Base-by-base conservation (phyloP, 441 rosid genomes). In the Eutrema salsugineum region DNA sequence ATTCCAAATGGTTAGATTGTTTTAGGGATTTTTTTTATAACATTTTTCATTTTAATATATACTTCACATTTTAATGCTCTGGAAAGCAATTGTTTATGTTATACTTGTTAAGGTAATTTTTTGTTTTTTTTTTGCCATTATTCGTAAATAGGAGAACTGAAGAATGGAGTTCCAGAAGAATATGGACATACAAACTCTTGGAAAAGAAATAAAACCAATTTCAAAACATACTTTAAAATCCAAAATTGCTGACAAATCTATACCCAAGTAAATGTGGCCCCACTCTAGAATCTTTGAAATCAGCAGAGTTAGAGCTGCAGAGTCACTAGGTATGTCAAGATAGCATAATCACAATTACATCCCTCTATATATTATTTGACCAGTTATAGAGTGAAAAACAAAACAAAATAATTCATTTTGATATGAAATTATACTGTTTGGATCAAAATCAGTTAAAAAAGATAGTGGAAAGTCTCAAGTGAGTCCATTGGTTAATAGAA, bases 171-270 rank as follows among this genome's bases (percentile, higher is more conserved):
- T 72, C 36, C 58, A 64, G 48, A 43, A 73, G 20, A 40, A 57
- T 30, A 39, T 47, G 77, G 43, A 66, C 53, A 54, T n/a, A 30
- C 9, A 22, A 35, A 53, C 20, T 43, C 47, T 72, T 63, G 64
- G 58, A 17, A 55, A 63, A 71, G 70, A 63, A 54, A 33, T 4
- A 63, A 24, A 63, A 35, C 33, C 2, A 35, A 63, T 63, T 56
- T 55, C 9, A 12, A 9, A 36, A 36, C 1, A 72, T 42, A 57
- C 49, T 55, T 58, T 2, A 16, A 58, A 66, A 66, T 57, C 77
- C 53, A 73, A 66, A 73, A 30, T 30, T 16, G 40, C 73, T 74
- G 78, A 74, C 63, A 74, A 67, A 66, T 28, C 72, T 57, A 30
- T 57, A 47, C 36, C 63, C 36, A 67, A 60, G 42, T 33, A 43